These are phyloP conservation scores for Leccinellum rugosiceps DNA, from an alignment of 768 basidiomycete species.

Conservation along the genomic window DNA sequence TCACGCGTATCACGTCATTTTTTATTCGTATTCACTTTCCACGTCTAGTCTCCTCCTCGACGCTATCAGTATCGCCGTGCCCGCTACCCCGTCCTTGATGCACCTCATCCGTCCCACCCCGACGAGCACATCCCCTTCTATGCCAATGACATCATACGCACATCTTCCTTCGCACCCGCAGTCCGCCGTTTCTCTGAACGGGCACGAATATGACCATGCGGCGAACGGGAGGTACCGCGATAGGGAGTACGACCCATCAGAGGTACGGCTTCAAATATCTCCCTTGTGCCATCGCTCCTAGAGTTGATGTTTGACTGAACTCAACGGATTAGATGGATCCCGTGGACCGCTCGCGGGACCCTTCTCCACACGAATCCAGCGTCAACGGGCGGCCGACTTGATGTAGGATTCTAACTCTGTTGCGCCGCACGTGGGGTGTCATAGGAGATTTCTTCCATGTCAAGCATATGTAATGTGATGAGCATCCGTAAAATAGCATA, in stretches of 20 bases:
- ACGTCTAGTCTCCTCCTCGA: constrained; percentile 29
- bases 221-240: constrained; percentile 27
- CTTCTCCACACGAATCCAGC: constrained; percentile 20
- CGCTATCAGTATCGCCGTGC: constrained; percentile 32
- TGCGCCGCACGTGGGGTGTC: background rate
- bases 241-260: constrained; percentile 22
- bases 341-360: constrained; percentile 17
- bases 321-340: constrained; percentile 7
- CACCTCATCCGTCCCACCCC: constrained; percentile 31
- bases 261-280: constrained; percentile 9
- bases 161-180: constrained; percentile 8
- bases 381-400: constrained; percentile 24
- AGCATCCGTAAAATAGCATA: background rate
- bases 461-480: background rate
- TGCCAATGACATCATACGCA: constrained; percentile 18
- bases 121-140: constrained; percentile 16
- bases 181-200: constrained; percentile 19
- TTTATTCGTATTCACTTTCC: background rate
- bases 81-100: constrained; percentile 31
- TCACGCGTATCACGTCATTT: background rate
- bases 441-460: background rate
- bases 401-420: constrained; percentile 11
- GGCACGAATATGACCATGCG: constrained; percentile 21
- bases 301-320: background rate
- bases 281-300: background rate